These are phyloP conservation scores for Cutaneotrichosporon mucoides DNA, from an alignment of 1,284 basidiomycete genomes.

Conservation along the genomic window DNA sequence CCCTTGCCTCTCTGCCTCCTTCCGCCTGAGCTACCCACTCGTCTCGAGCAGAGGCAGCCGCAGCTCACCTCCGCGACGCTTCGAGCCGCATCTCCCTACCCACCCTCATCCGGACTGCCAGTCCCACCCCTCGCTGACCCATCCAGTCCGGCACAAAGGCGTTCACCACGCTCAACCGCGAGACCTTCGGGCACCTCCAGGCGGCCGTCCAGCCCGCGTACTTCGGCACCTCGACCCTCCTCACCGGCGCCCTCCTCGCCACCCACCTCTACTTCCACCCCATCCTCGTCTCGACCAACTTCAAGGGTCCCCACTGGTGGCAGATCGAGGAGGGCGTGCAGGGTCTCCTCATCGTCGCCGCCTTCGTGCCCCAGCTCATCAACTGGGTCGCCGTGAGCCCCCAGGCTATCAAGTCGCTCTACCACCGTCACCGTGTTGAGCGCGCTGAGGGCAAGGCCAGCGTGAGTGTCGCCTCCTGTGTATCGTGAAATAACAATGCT, in stretches of 20 bases:
- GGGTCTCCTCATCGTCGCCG: constrained; percentile 59
- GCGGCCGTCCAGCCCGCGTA: constrained; percentile 70
- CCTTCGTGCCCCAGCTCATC: constrained; percentile 55
- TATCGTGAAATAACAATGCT: not conserved
- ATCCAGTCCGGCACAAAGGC: constrained; percentile 30
- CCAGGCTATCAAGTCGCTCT: constrained; percentile 55
- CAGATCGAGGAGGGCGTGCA: constrained; percentile 63
- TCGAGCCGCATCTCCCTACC: too few relatives aligned
- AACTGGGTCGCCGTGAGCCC: constrained; percentile 47
- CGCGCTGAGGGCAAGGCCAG: constrained; percentile 65
- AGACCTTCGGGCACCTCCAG: constrained; percentile 70
- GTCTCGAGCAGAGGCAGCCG: too few relatives aligned
- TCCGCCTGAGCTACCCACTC: too few relatives aligned
- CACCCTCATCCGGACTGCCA: too few relatives aligned
- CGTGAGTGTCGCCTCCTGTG: constrained; percentile 49
- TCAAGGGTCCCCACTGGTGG: constrained; percentile 51
- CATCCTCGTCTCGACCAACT: constrained; percentile 51
- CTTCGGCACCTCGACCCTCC: constrained; percentile 60
- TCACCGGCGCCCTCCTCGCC: constrained; percentile 58
- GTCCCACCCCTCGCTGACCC: not conserved
- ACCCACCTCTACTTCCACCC: constrained; percentile 66
- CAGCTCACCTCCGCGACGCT: too few relatives aligned
- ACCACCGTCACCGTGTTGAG: constrained; percentile 66
- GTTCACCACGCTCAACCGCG: constrained; percentile 52
- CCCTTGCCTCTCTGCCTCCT: too few relatives aligned